A percentile compares a stretch with the other conserved stretches of the same genome.
phyloP scores from a whole-genome alignment of 2,329 filamentous ascomycete genomes.

The Nothophaeocryptopus gaeumannii region DNA sequence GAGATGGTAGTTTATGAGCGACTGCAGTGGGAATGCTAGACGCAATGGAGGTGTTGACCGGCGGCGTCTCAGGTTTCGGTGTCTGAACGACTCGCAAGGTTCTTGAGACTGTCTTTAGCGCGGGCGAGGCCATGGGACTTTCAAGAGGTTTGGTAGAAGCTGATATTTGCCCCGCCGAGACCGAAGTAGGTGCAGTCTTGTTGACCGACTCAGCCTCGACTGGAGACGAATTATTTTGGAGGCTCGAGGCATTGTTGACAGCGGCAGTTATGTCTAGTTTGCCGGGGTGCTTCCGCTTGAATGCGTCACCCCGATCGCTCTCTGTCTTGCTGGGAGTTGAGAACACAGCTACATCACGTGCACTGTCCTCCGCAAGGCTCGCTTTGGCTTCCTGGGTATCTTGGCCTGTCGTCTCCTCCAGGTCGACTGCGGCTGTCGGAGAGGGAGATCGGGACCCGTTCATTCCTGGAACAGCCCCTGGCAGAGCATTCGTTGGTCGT shows the following conservation, averaged over 20 bases:
- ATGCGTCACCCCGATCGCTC: conserved; percentile 21
- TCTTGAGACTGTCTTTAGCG: conserved; percentile 54
- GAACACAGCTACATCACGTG: conserved; percentile 1
- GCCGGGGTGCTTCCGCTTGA: conserved; percentile 42
- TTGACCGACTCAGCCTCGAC: conserved; percentile 42
- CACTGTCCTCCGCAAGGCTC: neutral
- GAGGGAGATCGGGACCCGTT: too few species aligned
- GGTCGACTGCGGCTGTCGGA: too few species aligned
- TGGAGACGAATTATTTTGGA: conserved; percentile 1
- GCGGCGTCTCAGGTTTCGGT: conserved; percentile 59
- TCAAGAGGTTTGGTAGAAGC: conserved; percentile 53
- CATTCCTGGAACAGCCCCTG: too few species aligned
- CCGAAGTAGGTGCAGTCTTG: conserved; percentile 35
- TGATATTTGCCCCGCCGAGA: conserved; percentile 49
- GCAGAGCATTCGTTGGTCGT: too few species aligned
- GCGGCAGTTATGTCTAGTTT: conserved; percentile 49
- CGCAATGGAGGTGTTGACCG: conserved; percentile 37
- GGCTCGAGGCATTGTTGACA: conserved; percentile 17
- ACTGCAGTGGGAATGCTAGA: conserved; percentile 35
- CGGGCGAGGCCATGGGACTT: conserved; percentile 50
- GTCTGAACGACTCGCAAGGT: conserved; percentile 69
- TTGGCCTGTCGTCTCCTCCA: neutral
- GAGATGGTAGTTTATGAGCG: conserved; percentile 44
- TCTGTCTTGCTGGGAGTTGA: conserved; percentile 20
- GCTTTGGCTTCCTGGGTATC: neutral